phyloP scores from a whole-genome alignment of 2,329 filamentous ascomycete species.

The Fusarium equiseti region DNA sequence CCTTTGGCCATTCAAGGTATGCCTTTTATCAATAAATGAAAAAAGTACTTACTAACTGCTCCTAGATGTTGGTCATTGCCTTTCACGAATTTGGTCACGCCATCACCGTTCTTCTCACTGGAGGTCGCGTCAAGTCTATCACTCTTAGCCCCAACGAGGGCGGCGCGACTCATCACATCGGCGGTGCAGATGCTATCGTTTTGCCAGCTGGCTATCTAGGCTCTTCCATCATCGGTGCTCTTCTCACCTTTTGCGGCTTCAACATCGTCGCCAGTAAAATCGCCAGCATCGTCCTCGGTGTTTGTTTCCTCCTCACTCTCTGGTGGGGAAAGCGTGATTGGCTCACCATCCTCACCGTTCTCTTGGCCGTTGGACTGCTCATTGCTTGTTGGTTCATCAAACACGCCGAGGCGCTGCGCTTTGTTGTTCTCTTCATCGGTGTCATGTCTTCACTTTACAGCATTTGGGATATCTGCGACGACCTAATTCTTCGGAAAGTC shows the following conservation, averaged over 20 bases:
- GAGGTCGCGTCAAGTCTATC: constrained; percentile 79
- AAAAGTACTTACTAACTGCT: constrained; percentile 7
- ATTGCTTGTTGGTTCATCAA: constrained; percentile 84
- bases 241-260: constrained; percentile 84
- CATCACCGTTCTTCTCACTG: constrained; percentile 77
- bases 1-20: constrained; percentile 84
- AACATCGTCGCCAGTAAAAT: constrained; percentile 84
- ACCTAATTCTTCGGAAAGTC: constrained; percentile 83
- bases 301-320: constrained; percentile 81
- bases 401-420: constrained; percentile 79
- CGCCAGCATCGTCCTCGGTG: constrained; percentile 78
- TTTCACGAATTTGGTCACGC: constrained; percentile 87
- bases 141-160: constrained; percentile 82
- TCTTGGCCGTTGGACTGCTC: constrained; percentile 77
- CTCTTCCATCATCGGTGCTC: constrained; percentile 79
- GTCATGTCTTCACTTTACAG: constrained; percentile 86
- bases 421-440: constrained; percentile 82
- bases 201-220: constrained; percentile 84
- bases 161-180: constrained; percentile 81
- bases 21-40: not conserved
- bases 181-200: constrained; percentile 77
- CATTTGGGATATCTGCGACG: constrained; percentile 88
- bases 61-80: constrained; percentile 82
- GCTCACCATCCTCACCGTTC: constrained; percentile 78
- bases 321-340: constrained; percentile 87